Evolutionary conservation across 2,329 filamentous ascomycete species (phyloP), one percentile per base, ranked within the genome.

Genomic region (Ascocoryne sarcoides): DNA sequence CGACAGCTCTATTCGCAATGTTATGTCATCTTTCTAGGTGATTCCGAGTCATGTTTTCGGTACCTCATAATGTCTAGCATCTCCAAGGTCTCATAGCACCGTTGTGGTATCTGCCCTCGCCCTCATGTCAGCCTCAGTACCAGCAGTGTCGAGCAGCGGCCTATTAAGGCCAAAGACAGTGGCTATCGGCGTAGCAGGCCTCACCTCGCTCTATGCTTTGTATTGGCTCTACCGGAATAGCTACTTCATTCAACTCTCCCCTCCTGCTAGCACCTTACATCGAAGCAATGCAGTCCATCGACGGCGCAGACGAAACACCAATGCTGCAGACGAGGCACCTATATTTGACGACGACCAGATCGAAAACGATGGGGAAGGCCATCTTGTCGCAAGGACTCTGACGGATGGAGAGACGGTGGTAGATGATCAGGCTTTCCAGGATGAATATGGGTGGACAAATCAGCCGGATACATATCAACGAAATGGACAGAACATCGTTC

Each of bases 401-500:
- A 53, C 50, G 12, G 57, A 60, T 50, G 55, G 53, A 34, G 58
- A 59, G 17, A 60, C 57, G 1, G 52, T 59, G 23, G 50, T 58
- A 32, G 56, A 59, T 37, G 56, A 57, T 15, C 35, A 44, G 12
- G 40, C 33, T n/a, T 50, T 45, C 32, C 46, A 53, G 20, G 54
- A 55, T 15, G 54, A 55, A 21, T 51, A 46, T 18, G 23, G 23
- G 23, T 54, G 48, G 42, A 41, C 46, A 10, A 44, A 50, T 20
- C 29, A 39, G 8, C 60, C 28, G 46, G 53, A 40, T 59, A 58
- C 39, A 58, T 61, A 41, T 60, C 65, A 40, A 70, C 42, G 73
- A 67, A 56, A 48, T 23, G 85, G 84, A 5, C 84, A 92, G 55
- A 89, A 88, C 45, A 79, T 94, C 36, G 82, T 93, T 33, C 85